A percentile compares a stretch with the other conserved stretches of the same genome.
Conservation (phyloP, 2,329 filamentous ascomycete species). For the Colletotrichum lindemuthianum region DNA sequence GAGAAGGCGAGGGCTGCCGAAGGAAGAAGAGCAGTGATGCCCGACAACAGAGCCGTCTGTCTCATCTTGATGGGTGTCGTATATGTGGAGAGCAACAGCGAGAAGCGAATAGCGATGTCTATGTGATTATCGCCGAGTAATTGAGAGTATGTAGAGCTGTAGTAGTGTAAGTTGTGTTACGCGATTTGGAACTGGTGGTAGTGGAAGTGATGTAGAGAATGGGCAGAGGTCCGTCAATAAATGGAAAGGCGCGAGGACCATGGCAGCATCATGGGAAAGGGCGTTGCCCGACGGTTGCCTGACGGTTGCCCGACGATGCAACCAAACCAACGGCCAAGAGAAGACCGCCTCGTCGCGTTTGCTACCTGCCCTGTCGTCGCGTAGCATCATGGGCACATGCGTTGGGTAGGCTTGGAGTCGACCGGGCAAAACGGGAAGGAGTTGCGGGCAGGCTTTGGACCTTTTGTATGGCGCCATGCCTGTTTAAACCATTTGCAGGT, state of each 20-base stretch:
- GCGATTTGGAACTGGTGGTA: background rate
- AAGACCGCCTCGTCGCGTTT: background rate
- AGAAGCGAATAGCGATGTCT: background rate
- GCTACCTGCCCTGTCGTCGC: slow-evolving; percentile 1
- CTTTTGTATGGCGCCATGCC: slow-evolving; percentile 8
- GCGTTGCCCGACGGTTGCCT: slow-evolving; percentile 2
- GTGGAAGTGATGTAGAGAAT: slow-evolving; percentile 1
- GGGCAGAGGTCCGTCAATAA: background rate
- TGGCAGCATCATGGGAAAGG: slow-evolving; percentile 11
- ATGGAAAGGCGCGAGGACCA: background rate
- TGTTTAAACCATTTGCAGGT: background rate
- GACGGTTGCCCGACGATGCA: slow-evolving; percentile 1
- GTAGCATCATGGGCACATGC: slow-evolving; percentile 2
- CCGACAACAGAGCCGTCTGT: slow-evolving; percentile 27
- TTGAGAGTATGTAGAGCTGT: slow-evolving; percentile 9
- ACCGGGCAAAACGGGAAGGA: slow-evolving; percentile 4
- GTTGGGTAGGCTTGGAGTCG: slow-evolving; percentile 4
- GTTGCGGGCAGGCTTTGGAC: slow-evolving; percentile 2
- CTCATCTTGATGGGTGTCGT: slow-evolving; percentile 21
- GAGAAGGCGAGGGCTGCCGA: slow-evolving; percentile 15
- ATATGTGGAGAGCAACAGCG: background rate
- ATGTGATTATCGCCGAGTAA: background rate
- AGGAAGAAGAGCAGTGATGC: slow-evolving; percentile 24
- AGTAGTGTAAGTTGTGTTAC: slow-evolving; percentile 17
- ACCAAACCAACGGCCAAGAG: slow-evolving; percentile 10